These are phyloP conservation scores for Penicillium malachiteum DNA, from an alignment of 495 filamentous ascomycete genomes.

Conservation along the genomic window DNA sequence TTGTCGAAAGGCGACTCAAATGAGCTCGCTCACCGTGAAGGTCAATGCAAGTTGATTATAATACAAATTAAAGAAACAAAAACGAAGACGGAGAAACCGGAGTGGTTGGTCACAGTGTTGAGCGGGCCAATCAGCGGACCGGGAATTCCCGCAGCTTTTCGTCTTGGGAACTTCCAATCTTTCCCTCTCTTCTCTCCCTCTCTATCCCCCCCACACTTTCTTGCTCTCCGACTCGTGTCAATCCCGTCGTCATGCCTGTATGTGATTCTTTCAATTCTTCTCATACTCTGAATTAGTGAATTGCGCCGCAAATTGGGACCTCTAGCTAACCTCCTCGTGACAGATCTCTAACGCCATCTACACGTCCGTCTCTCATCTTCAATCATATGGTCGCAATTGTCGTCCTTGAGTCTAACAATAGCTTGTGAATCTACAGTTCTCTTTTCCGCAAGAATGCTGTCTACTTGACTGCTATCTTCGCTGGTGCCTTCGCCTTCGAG, in stretches of 20 bases:
- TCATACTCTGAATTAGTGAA: neutral
- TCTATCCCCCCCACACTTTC: conserved; percentile 7
- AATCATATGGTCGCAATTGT: conserved; percentile 16
- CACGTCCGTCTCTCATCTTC: conserved; percentile 65
- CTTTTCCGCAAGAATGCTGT: conserved; percentile 81
- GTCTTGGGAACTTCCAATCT: conserved; percentile 29
- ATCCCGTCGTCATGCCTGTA: conserved; percentile 52
- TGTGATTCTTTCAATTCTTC: conserved; percentile 13
- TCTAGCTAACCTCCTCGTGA: conserved; percentile 34
- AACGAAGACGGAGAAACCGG: conserved; percentile 21
- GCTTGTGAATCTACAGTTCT: conserved; percentile 52
- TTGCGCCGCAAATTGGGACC: neutral
- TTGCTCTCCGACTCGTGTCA: conserved; percentile 18
- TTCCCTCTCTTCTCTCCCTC: conserved; percentile 18
- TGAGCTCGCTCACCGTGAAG: neutral
- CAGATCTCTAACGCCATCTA: conserved; percentile 66
- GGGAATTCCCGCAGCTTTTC: conserved; percentile 48
- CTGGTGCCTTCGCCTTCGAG: conserved; percentile 85
- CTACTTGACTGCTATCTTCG: conserved; percentile 85
- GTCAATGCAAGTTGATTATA: neutral
- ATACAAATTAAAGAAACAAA: neutral
- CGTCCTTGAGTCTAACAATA: conserved; percentile 19
- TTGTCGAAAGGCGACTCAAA: neutral
- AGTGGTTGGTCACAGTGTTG: conserved; percentile 6
- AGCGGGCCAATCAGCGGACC: conserved; percentile 44